Evolutionary conservation across 2,329 filamentous ascomycete species (phyloP).

Genomic region (Fusarium luffae): DNA sequence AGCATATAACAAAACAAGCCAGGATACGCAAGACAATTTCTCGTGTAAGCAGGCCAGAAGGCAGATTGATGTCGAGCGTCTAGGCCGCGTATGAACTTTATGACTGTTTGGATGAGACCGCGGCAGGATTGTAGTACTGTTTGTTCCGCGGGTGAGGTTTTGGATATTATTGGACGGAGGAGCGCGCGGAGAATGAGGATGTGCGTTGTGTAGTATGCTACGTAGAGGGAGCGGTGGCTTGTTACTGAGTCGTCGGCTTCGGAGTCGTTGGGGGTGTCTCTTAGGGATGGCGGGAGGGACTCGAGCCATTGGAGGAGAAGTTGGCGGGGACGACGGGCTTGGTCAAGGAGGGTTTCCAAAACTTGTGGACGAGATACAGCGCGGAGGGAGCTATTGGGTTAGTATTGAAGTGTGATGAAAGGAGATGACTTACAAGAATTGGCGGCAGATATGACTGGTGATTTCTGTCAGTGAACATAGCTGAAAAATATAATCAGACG

Average conservation of each 20-base stretch:
- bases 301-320: conserved; percentile 4
- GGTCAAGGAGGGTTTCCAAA: neutral
- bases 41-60: neutral
- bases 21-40: neutral
- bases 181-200: neutral
- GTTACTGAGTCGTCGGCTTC: conserved; percentile 2
- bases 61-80: neutral
- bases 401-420: rapidly evolving
- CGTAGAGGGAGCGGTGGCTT: conserved; percentile 5
- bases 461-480: neutral
- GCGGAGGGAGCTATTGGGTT: neutral
- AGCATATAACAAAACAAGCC: conserved; percentile 11
- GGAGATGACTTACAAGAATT: conserved; percentile 9
- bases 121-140: conserved; percentile 3
- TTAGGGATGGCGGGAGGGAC: neutral
- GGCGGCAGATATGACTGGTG: neutral
- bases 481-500: neutral
- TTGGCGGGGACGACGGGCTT: neutral
- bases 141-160: neutral
- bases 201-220: neutral
- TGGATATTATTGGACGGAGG: neutral
- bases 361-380: neutral
- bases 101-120: neutral
- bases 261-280: neutral
- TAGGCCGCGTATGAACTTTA: neutral